phyloP scores from a whole-genome alignment of 2,329 filamentous ascomycete species.

The Aureobasidium sp. region DNA sequence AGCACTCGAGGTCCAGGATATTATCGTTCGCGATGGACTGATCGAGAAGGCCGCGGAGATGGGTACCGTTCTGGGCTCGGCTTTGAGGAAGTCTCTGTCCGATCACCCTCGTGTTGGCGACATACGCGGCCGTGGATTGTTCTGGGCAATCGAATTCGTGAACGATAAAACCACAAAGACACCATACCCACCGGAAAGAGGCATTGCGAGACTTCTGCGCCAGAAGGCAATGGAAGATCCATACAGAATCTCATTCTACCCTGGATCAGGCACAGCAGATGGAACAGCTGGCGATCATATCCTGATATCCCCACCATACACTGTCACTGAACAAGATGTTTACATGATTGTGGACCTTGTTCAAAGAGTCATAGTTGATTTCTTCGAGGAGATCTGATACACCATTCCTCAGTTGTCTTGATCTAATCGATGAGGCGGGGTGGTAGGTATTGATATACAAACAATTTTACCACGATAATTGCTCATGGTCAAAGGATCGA shows the following conservation, averaged over 20 bases:
- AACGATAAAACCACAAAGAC: constrained; percentile 47
- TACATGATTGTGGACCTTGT: constrained; percentile 49
- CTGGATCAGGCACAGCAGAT: constrained; percentile 55
- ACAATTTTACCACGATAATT: too few species aligned
- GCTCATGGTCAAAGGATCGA: too few species aligned
- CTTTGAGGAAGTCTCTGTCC: too few species aligned
- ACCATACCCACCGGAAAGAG: constrained; percentile 41
- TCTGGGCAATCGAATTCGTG: constrained; percentile 55
- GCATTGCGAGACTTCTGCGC: constrained; percentile 30
- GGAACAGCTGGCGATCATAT: constrained; percentile 58
- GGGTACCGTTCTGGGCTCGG: constrained; percentile 32
- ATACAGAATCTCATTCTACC: constrained; percentile 55
- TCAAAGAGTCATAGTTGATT: constrained; percentile 39
- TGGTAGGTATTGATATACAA: too few species aligned
- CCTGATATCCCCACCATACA: constrained; percentile 63
- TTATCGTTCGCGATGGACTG: constrained; percentile 51
- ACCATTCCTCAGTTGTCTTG: too few species aligned
- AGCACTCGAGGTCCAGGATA: constrained; percentile 55
- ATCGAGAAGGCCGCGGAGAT: constrained; percentile 51
- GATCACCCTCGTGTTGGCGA: constrained; percentile 47
- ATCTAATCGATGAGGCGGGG: too few species aligned
- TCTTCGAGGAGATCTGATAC: too few species aligned
- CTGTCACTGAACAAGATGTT: constrained; percentile 51
- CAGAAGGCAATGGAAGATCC: constrained; percentile 22
- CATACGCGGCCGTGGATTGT: constrained; percentile 54